Conservation (phyloP, 257 asterid species). For the Ajuga chamaepitys region DNA sequence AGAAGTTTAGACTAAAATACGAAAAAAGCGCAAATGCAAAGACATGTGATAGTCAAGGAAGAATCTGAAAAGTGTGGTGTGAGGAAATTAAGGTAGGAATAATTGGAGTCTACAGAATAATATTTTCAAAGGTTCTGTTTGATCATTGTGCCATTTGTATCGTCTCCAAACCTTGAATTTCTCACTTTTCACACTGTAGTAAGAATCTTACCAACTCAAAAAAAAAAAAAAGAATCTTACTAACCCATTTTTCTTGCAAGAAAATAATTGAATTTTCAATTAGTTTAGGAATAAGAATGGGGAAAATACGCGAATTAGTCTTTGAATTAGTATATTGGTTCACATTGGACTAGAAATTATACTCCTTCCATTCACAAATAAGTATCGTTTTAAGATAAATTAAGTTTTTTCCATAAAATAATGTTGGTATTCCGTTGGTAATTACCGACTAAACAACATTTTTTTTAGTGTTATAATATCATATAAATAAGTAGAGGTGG, state of each 20-base stretch:
- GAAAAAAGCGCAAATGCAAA: constrained; percentile 1
- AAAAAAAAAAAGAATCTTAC: no score
- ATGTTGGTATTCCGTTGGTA: no score
- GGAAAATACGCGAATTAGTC: no score
- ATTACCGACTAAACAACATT: no score
- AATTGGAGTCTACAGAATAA: constrained; percentile 14
- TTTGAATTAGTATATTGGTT: no score
- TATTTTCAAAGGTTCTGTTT: constrained; percentile 6
- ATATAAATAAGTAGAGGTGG: no score
- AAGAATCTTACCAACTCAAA: not conserved
- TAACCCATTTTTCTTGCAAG: no score
- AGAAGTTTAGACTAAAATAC: constrained; percentile 10
- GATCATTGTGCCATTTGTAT: not conserved
- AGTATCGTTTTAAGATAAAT: no score
- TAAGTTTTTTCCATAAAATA: no score
- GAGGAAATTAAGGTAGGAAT: constrained; percentile 26
- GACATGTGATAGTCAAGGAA: constrained; percentile 32
- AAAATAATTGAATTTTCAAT: not conserved
- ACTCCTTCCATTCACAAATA: no score
- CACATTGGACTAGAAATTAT: no score
- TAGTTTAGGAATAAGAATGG: not conserved
- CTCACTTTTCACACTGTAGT: not conserved
- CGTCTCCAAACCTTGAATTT: not conserved
- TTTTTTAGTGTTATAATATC: no score
- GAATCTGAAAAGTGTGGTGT: constrained; percentile 32